These are phyloP conservation scores for Emergomyces africanus DNA, from an alignment of 2,329 filamentous ascomycete species.

Conservation along the genomic window DNA sequence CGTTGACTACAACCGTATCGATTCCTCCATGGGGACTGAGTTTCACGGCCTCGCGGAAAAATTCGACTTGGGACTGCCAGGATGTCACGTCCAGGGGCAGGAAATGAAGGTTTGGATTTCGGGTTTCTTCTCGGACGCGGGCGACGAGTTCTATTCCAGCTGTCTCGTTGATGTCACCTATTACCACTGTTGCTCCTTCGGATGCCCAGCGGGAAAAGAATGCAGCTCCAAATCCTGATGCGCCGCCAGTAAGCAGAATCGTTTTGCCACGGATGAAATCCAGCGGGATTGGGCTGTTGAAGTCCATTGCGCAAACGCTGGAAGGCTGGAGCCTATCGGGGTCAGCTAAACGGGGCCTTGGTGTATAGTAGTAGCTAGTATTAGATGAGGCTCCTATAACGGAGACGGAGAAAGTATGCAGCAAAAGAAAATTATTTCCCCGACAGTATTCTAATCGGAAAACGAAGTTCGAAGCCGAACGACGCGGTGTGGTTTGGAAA, in stretches of 20 bases:
- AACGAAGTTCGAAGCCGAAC: neutral
- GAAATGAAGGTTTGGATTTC: constrained; percentile 48
- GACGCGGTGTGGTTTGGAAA: neutral
- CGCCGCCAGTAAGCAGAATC: constrained; percentile 52
- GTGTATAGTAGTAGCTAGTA: neutral
- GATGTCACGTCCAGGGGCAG: constrained; percentile 43
- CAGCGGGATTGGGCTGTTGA: neutral
- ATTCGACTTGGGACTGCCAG: constrained; percentile 50
- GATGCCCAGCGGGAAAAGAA: constrained; percentile 43
- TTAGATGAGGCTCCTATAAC: neutral
- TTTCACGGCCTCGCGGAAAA: constrained; percentile 47
- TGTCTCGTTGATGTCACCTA: constrained; percentile 49
- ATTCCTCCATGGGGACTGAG: constrained; percentile 44
- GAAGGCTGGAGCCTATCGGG: neutral
- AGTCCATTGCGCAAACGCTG: constrained; percentile 2
- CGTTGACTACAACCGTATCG: constrained; percentile 54
- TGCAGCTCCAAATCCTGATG: constrained; percentile 46
- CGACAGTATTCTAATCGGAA: neutral
- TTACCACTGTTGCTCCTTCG: constrained; percentile 46
- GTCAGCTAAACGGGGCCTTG: neutral
- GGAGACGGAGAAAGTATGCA: no score
- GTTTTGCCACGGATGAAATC: constrained; percentile 32
- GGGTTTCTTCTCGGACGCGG: constrained; percentile 44
- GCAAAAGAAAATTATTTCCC: neutral
- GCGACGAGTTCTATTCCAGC: constrained; percentile 44